Base-by-base conservation (phyloP, 768 basidiomycete species). In the Gelatoporia subvermispora region DNA sequence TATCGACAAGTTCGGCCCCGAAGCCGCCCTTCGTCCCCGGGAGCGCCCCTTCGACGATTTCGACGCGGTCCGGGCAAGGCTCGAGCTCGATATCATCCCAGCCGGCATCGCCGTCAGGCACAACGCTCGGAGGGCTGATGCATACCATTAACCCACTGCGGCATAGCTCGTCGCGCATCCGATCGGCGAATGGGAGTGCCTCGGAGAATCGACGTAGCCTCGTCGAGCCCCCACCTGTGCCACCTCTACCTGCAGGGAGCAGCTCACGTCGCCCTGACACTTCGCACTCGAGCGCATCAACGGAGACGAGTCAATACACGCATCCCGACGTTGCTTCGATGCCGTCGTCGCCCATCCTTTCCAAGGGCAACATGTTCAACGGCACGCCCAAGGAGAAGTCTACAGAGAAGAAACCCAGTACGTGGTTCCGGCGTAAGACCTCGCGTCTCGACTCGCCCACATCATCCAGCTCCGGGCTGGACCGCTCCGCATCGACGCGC, bases 401-500 rank as follows among this genome's bases (percentile, higher is more conserved):
- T 47, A 51, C 60, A 47, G 65, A 62, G 70, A 59, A 71, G 71
- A 75, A 74, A 54, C 54, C 68, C 15, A 69, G 70, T 34, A 53
- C 58, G 3, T 83, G 81, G 79, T 80, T 79, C 55, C 77, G 75
- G 60, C 71, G 78, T 44, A 81, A 75, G 62, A 79, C 75, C 55
- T 60, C 77, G 49, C 55, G 57, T 17, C 44, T 50, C 15, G 56
- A 54, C 31, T 21, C 16, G 17, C 21, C 23, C 11, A 31, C 28
- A 16, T 49, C 48, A 18, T 37, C 24, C 41, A 49, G 20, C 66
- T 7, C 28, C 40, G 10, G 43, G n/a, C 13, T 20, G 44, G 37
- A 44, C 51, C 16, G 34, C 47, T 20, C 25, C 55, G 43, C 34
- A 68, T 24, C 61, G 60, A 13, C 67, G 75, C 20, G 71, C 72